Percentiles rank a stretch among this genome's conserved stretches.
Conservation (phyloP, 1,139 yeast genomes). For the Barnettozyma hawaiiensis region DNA sequence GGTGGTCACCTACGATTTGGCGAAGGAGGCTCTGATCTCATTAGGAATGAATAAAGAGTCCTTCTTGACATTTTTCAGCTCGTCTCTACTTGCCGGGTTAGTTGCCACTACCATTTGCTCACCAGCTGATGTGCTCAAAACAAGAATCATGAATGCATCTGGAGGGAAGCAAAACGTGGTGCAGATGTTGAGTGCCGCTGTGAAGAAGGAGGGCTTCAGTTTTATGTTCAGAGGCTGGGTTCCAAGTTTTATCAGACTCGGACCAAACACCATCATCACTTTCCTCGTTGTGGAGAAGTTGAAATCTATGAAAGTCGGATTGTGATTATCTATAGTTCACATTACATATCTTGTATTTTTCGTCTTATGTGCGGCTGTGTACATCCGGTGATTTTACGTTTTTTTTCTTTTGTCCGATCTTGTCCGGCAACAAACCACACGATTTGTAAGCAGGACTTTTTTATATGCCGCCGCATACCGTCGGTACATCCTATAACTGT, state of each 20-base stretch:
- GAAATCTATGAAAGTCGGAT: slow-evolving; percentile 51
- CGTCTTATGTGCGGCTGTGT: no score
- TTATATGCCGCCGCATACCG: no score
- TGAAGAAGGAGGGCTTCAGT: slow-evolving; percentile 63
- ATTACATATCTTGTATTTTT: background rate
- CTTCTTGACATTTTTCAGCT: slow-evolving; percentile 68
- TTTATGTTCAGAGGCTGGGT: slow-evolving; percentile 91
- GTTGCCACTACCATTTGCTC: slow-evolving; percentile 90
- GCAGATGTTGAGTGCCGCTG: slow-evolving; percentile 47
- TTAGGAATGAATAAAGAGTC: slow-evolving; percentile 53
- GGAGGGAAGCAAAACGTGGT: slow-evolving; percentile 43
- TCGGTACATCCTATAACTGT: no score
- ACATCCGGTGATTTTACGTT: no score
- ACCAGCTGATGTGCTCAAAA: slow-evolving; percentile 88
- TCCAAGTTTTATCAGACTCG: slow-evolving; percentile 80
- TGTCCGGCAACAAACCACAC: no score
- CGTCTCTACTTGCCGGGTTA: slow-evolving; percentile 73
- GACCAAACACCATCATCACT: slow-evolving; percentile 86
- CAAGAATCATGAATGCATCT: slow-evolving; percentile 74
- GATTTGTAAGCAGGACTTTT: no score
- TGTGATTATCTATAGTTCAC: slow-evolving; percentile 28
- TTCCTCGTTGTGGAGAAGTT: slow-evolving; percentile 77
- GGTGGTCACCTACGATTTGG: slow-evolving; percentile 80
- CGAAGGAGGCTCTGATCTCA: slow-evolving; percentile 55
- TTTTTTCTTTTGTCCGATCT: no score